These are phyloP conservation scores for Nelumbo lutea DNA, from an alignment of 164 flowering plant species.

Conservation along the genomic window DNA sequence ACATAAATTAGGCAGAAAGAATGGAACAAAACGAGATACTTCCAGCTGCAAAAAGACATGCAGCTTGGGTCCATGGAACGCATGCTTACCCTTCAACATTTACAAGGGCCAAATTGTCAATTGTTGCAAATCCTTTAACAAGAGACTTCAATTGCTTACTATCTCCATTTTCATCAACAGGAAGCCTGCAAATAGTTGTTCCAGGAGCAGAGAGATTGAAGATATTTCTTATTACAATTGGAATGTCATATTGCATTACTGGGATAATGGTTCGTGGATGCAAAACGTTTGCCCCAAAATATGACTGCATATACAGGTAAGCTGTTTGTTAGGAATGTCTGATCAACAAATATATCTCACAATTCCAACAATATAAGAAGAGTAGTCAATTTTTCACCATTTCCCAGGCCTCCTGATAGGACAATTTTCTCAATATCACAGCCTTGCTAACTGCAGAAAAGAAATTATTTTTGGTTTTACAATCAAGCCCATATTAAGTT, in stretches of 20 bases:
- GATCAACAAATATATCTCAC: not conserved
- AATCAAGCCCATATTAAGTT: not conserved
- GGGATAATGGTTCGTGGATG: constrained; percentile 98
- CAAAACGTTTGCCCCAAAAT: constrained; percentile 98
- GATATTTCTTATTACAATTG: constrained; percentile 91
- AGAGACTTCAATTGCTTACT: constrained; percentile 36
- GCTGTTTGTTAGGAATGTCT: constrained; percentile 9
- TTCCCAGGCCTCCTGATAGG: constrained; percentile 99
- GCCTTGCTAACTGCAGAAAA: constrained; percentile 88
- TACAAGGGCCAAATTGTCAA: constrained; percentile 91
- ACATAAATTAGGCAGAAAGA: not conserved
- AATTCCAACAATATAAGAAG: constrained; percentile 8
- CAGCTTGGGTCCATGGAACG: constrained; percentile 4
- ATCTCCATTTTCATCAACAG: constrained; percentile 39
- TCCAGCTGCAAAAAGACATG: not conserved
- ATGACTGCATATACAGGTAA: constrained; percentile 61
- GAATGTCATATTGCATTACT: constrained; percentile 89
- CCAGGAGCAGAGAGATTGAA: constrained; percentile 91
- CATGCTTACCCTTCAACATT: constrained; percentile 95
- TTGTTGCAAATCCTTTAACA: constrained; percentile 98
- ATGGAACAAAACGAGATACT: not conserved
- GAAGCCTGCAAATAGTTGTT: constrained; percentile 68
- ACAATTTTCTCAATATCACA: constrained; percentile 66
- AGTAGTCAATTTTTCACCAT: constrained; percentile 50
- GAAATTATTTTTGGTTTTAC: constrained; percentile 6